Evolutionary conservation across 202 grass and related monocot genomes (phyloP).

Genomic region (Musa balbisiana): DNA sequence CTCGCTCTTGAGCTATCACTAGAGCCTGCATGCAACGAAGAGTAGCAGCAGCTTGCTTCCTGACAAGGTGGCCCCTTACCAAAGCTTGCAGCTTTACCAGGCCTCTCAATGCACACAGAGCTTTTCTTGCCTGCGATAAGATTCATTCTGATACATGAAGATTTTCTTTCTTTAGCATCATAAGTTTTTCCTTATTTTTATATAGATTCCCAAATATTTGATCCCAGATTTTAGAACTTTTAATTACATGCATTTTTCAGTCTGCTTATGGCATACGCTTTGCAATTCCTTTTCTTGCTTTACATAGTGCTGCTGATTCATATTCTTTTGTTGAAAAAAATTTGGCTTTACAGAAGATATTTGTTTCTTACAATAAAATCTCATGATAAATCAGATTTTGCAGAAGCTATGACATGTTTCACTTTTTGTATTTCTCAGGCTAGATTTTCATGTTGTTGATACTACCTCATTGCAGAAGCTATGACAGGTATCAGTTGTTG

Average conservation of each 20-base stretch:
- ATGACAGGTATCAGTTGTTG: no score
- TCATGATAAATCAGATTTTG: neutral
- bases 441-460: no score
- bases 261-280: no score
- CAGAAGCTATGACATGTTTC: neutral
- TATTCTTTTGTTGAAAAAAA: no score
- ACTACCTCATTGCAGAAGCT: no score
- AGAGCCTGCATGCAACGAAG: constrained; percentile 78
- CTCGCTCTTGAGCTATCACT: constrained; percentile 55
- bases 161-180: neutral
- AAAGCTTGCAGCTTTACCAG: constrained; percentile 88
- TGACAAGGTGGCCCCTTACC: constrained; percentile 65
- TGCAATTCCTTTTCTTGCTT: no score
- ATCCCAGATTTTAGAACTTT: neutral
- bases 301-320: no score
- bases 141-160: neutral
- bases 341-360: no score
- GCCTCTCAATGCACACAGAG: constrained; percentile 67
- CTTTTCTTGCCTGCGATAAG: constrained; percentile 63
- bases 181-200: neutral
- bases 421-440: neutral
- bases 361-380: neutral
- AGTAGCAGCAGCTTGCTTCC: constrained; percentile 67
- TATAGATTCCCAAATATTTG: neutral
- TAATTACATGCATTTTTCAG: no score